These are phyloP conservation scores for Oryza rufipogon DNA, from an alignment of 176 grass and related monocot species.

Conservation along the genomic window DNA sequence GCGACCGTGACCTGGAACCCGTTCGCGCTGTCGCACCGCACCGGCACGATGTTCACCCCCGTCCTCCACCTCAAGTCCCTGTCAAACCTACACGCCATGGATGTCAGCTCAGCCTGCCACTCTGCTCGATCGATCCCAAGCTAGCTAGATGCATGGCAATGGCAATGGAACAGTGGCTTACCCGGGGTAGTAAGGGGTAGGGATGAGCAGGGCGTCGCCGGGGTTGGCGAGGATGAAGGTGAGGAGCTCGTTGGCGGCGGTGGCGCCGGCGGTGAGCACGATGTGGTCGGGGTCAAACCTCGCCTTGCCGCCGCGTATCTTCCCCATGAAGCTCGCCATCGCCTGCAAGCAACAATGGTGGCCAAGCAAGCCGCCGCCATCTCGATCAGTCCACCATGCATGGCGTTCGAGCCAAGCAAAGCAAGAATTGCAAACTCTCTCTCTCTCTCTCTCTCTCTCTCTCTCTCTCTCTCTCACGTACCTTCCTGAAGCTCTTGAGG, in stretches of 20 bases:
- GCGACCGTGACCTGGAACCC: slow-evolving; percentile 65
- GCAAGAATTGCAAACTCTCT: too few relatives aligned
- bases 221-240: slow-evolving; percentile 80
- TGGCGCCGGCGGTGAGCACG: slow-evolving; percentile 88
- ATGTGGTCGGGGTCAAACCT: slow-evolving; percentile 71
- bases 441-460: too few relatives aligned
- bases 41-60: slow-evolving; percentile 77
- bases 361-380: not conserved
- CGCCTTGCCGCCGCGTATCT: slow-evolving; percentile 71
- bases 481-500: slow-evolving; percentile 72
- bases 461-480: slow-evolving; percentile 1
- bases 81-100: slow-evolving; percentile 68
- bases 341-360: slow-evolving; percentile 53
- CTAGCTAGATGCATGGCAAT: not conserved
- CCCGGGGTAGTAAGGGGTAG: slow-evolving; percentile 92
- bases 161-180: slow-evolving; percentile 47
- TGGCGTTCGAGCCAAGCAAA: not conserved
- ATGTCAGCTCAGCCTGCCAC: too few relatives aligned
- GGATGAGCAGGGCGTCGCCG: slow-evolving; percentile 73
- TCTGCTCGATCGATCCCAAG: not conserved
- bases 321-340: slow-evolving; percentile 90
- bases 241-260: slow-evolving; percentile 84
- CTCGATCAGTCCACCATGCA: not conserved
- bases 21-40: slow-evolving; percentile 73
- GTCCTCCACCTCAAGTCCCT: slow-evolving; percentile 88